Percentiles rank a stretch among this genome's conserved stretches.
These are phyloP conservation scores for Penicillium cinerascens DNA, from an alignment of 495 filamentous ascomycete species.

Conservation along the genomic window DNA sequence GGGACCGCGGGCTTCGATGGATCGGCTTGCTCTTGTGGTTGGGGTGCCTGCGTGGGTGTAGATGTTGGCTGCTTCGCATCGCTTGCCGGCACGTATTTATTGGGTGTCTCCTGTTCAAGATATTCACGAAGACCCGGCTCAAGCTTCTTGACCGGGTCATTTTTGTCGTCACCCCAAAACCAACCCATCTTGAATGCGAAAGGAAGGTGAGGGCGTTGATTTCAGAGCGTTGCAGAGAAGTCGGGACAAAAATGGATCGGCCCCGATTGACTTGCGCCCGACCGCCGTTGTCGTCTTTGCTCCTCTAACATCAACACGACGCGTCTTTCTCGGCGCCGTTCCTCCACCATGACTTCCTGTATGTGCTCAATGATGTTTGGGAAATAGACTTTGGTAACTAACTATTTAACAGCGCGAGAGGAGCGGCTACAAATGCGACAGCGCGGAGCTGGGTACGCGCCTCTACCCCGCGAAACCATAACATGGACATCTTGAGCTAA, in stretches of 20 bases:
- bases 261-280: conserved; percentile 19
- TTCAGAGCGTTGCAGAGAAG: conserved; percentile 25
- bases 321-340: conserved; percentile 38
- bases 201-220: conserved; percentile 2
- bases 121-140: conserved; percentile 82
- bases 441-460: conserved; percentile 56
- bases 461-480: conserved; percentile 32
- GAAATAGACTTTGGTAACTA: conserved; percentile 9
- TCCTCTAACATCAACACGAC: conserved; percentile 27
- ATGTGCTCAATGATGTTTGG: conserved; percentile 13
- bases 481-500: conserved; percentile 20
- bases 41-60: conserved; percentile 17
- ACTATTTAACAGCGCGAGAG: conserved; percentile 42
- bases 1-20: conserved; percentile 50
- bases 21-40: conserved; percentile 13
- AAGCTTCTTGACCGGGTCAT: conserved; percentile 75
- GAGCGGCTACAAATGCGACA: conserved; percentile 57
- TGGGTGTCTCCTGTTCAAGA: conserved; percentile 76
- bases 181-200: conserved; percentile 52
- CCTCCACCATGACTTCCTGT: conserved; percentile 44
- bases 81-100: conserved; percentile 60
- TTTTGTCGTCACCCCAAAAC: conserved; percentile 57
- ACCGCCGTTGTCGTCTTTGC: conserved; percentile 17
- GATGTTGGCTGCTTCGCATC: conserved; percentile 21
- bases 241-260: conserved; percentile 31